Evolutionary conservation across 768 basidiomycete species (phyloP).

Genomic region (Astraeus odoratus): DNA sequence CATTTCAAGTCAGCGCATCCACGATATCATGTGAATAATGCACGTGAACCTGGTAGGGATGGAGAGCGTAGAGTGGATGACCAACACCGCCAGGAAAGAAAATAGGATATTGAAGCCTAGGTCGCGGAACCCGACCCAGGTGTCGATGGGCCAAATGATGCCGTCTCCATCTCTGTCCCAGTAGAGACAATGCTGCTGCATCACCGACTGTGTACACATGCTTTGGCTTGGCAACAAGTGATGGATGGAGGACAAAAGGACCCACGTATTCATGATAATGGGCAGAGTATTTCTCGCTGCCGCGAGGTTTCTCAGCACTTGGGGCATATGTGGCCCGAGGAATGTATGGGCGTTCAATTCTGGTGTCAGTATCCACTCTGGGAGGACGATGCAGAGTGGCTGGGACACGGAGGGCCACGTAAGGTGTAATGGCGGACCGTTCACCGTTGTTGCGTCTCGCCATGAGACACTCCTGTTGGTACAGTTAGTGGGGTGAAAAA

Average conservation of each 20-base stretch:
- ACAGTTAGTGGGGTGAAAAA: background rate
- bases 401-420: slow-evolving; percentile 16
- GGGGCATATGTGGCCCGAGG: slow-evolving; percentile 23
- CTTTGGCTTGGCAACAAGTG: background rate
- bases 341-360: slow-evolving; percentile 23
- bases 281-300: slow-evolving; percentile 14
- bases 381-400: slow-evolving; percentile 12
- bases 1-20: background rate
- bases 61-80: slow-evolving; percentile 32
- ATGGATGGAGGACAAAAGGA: background rate
- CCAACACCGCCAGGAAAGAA: slow-evolving; percentile 26
- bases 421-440: background rate
- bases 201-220: slow-evolving; percentile 23
- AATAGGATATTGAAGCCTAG: slow-evolving; percentile 37
- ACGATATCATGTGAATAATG: background rate
- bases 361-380: slow-evolving; percentile 21
- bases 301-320: slow-evolving; percentile 16
- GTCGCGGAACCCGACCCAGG: slow-evolving; percentile 33
- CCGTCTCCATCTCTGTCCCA: slow-evolving; percentile 37
- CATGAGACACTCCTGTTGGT: background rate
- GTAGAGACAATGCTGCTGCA: slow-evolving; percentile 36
- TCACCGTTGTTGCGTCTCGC: background rate
- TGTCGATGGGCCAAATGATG: slow-evolving; percentile 39
- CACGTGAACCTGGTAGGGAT: slow-evolving; percentile 24
- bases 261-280: slow-evolving; percentile 18